These are phyloP conservation scores for Scedosporium boydii DNA, from an alignment of 2,329 filamentous ascomycete genomes.

Conservation along the genomic window DNA sequence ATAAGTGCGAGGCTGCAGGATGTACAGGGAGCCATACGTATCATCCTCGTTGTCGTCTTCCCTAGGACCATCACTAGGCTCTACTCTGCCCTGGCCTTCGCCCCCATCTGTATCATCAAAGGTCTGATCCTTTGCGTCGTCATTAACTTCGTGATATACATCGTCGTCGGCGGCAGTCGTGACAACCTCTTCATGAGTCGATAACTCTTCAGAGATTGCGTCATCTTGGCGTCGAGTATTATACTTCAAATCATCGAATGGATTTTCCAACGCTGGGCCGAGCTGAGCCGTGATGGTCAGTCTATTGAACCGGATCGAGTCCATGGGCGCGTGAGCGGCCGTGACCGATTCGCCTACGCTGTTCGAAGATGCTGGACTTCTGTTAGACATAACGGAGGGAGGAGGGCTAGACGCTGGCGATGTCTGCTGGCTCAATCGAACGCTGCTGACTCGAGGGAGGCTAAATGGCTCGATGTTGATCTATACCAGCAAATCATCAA, in stretches of 20 bases:
- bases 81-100: background rate
- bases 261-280: background rate
- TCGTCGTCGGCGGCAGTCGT: background rate
- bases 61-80: too few relatives aligned
- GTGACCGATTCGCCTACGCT: conserved; percentile 3
- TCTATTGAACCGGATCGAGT: background rate
- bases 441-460: background rate
- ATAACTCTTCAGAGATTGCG: background rate
- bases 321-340: background rate
- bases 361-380: background rate
- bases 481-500: background rate
- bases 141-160: too few relatives aligned
- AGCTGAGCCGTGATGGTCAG: conserved; percentile 1
- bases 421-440: background rate
- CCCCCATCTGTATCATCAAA: background rate
- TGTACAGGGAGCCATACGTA: conserved; percentile 34
- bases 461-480: conserved; percentile 4
- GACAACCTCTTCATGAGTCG: background rate
- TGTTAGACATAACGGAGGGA: background rate
- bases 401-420: conserved; percentile 2
- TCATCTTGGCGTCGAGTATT: background rate
- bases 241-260: background rate
- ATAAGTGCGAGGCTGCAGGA: conserved; percentile 49
- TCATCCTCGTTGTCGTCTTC: background rate
- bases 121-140: background rate